Base-by-base conservation (phyloP, 1,284 basidiomycete genomes). In the Apiotrichum montevideense region DNA sequence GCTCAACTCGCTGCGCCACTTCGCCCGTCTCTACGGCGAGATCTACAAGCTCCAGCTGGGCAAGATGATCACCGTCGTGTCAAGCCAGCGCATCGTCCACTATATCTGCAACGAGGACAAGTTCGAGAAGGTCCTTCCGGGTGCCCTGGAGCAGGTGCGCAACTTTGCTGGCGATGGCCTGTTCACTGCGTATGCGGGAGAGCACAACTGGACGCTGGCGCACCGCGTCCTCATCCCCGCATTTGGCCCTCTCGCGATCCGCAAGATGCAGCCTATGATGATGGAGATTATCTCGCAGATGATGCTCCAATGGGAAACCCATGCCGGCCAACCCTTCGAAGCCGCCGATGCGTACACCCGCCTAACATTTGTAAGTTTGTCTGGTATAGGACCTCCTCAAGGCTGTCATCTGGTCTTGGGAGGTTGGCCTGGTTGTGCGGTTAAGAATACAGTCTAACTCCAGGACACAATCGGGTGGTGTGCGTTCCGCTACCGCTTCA, bases 161-260 rank as follows among this genome's bases (percentile, higher is more conserved):
- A 74, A 76, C 52, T 71, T 80, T 4, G 74, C 76, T 1, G 78
- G 78, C 15, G 81, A 82, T 64, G 82, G 66, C 37, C 57, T 68
- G 40, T 68, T 68, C 55, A 68, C 66, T 67, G 80, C 80, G 0
- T 69, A 76, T 34, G 63, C 70, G 14, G 72, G 76, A 6, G 81
- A 83, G 60, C 73, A 75, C 42, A 81, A 80, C 66, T 83, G 81
- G 81, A 55, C 57, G 29, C 57, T 66, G 4, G 63, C 65, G 78
- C 81, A 83, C 68, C 80, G 81, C 37, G 72, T 83, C 42, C 77
- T 83, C 15, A 79, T 81, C 72, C 81, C 81, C 10, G 79, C 80
- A 2, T 83, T 83, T 66, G 79, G 80, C 33, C 78, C 79, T 0
- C 64, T 77, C 9, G 73, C 77, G 2, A 78, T 82, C 57, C 76